phyloP scores from a whole-genome alignment of 225 moss, liverwort and hornwort genomes.

The Bryoerythrophyllum caledonicum region DNA sequence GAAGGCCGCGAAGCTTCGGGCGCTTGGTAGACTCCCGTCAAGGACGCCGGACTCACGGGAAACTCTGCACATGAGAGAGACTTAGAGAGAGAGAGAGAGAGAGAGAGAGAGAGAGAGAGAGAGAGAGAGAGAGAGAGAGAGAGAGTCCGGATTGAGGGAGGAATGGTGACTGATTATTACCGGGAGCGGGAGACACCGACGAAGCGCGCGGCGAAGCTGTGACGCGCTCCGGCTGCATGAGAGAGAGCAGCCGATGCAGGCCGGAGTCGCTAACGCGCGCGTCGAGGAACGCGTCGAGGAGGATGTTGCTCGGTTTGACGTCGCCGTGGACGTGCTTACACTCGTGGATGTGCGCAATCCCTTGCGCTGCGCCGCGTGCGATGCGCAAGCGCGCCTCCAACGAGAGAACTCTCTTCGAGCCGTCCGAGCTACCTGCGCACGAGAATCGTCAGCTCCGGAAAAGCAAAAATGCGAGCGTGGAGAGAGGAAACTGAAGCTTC shows the following conservation, averaged over 20 bases:
- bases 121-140: background rate
- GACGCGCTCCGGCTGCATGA: constrained; percentile 21
- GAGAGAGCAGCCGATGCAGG: constrained; percentile 48
- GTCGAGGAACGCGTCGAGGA: constrained; percentile 38
- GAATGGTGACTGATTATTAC: background rate
- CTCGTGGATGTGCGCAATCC: constrained; percentile 57
- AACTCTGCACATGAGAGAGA: constrained; percentile 10
- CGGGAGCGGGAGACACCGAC: constrained; percentile 33
- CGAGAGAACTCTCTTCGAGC: constrained; percentile 29
- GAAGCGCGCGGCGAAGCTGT: constrained; percentile 15
- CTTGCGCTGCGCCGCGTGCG: constrained; percentile 47
- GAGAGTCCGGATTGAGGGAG: background rate
- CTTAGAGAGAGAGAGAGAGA: background rate
- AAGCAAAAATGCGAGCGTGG: background rate
- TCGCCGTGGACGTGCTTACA: constrained; percentile 42
- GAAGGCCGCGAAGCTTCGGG: constrained; percentile 25
- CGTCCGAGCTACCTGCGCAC: constrained; percentile 34
- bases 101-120: too few species aligned
- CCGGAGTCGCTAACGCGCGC: constrained; percentile 56
- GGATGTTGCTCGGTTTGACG: constrained; percentile 38
- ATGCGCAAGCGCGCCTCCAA: constrained; percentile 37
- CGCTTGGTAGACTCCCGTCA: constrained; percentile 31
- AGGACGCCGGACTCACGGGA: background rate
- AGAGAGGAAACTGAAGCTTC: background rate
- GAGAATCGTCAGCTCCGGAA: background rate